phyloP scores from a whole-genome alignment of 1,284 basidiomycete species.

The Salmacisia buchloeana region DNA sequence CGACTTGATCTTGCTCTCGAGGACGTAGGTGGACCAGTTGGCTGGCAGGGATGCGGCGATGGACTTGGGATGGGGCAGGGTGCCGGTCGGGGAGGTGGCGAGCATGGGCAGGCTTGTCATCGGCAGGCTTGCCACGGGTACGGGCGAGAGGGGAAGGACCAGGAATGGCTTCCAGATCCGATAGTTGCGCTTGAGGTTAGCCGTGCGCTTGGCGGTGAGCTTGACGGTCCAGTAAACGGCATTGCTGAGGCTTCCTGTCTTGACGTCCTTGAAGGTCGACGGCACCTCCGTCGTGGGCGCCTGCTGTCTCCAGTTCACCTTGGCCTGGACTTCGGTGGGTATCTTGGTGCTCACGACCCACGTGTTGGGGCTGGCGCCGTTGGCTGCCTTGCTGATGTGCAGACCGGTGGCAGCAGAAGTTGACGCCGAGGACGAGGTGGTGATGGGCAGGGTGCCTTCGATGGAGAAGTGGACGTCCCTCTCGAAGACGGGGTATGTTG shows the following conservation, averaged over 20 bases:
- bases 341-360: background rate
- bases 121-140: background rate
- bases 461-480: background rate
- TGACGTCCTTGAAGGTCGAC: slow-evolving; percentile 5
- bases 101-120: background rate
- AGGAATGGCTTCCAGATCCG: background rate
- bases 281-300: background rate
- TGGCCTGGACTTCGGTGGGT: background rate
- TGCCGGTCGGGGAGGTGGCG: background rate
- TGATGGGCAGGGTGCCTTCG: background rate
- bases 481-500: background rate
- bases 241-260: background rate
- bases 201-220: background rate
- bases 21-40: background rate
- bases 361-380: background rate
- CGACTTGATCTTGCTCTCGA: background rate
- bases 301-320: background rate
- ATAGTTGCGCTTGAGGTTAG: background rate
- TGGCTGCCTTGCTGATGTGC: background rate
- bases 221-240: background rate
- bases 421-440: background rate
- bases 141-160: background rate
- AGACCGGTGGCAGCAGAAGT: background rate
- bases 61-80: background rate
- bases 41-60: background rate